Conservation (phyloP, 495 filamentous ascomycete species). For the Penicillium paxilli region DNA sequence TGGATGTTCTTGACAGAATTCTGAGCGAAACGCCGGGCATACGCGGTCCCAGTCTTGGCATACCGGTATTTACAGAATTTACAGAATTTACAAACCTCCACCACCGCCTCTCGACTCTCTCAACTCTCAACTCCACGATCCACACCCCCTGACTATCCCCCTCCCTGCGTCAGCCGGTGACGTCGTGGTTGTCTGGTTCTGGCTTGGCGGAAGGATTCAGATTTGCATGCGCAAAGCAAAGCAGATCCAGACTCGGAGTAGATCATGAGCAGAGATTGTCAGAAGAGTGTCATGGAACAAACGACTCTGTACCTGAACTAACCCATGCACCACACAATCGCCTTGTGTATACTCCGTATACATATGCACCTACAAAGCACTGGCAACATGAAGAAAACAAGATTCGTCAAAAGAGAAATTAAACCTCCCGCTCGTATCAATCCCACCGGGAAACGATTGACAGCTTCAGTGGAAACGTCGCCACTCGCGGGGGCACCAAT, state of each 20-base stretch:
- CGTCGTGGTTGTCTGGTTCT: conserved; percentile 19
- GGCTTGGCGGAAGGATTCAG: conserved; percentile 2
- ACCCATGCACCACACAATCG: too few relatives aligned
- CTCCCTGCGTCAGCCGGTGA: conserved; percentile 32
- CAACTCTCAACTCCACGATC: conserved; percentile 5
- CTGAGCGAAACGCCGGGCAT: conserved; percentile 6
- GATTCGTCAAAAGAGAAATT: too few relatives aligned
- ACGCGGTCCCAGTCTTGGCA: conserved; percentile 16
- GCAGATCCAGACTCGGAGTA: not conserved
- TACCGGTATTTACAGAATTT: conserved; percentile 13
- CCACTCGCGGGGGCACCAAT: conserved; percentile 24
- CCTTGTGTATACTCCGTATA: too few relatives aligned
- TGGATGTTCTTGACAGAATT: too few relatives aligned
- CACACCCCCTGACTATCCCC: conserved; percentile 27
- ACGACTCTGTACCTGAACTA: too few relatives aligned
- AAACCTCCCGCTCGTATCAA: not conserved
- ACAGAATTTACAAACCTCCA: too few relatives aligned
- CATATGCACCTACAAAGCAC: too few relatives aligned
- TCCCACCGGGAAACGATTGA: conserved; percentile 14
- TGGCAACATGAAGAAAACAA: not conserved
- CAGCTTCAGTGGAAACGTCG: conserved; percentile 18
- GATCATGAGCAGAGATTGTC: too few relatives aligned
- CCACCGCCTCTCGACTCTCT: too few relatives aligned
- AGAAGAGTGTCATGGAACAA: too few relatives aligned
- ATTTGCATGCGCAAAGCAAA: not conserved